Percentiles rank a stretch among this genome's conserved stretches.
Conservation (phyloP, 768 basidiomycete species). For the Hypholoma sublateritium region DNA sequence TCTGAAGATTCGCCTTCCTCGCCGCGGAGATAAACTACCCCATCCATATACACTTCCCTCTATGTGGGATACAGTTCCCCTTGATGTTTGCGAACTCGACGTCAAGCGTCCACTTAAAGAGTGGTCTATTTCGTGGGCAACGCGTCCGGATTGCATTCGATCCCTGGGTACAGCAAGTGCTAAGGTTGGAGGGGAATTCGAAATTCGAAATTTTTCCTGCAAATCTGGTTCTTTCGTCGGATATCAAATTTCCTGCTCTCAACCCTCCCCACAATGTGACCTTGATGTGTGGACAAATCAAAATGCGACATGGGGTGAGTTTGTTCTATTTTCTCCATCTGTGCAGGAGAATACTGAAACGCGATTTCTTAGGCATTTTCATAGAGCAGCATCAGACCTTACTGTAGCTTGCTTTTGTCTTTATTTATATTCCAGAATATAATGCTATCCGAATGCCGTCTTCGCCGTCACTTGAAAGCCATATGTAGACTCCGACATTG, state of each 20-base stretch:
- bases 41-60: slow-evolving; percentile 22
- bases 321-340: background rate
- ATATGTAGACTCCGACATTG: too few species aligned
- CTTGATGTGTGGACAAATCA: slow-evolving; percentile 31
- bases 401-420: background rate
- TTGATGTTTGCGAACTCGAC: slow-evolving; percentile 25
- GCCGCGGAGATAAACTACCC: slow-evolving; percentile 19
- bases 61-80: slow-evolving; percentile 14
- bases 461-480: background rate
- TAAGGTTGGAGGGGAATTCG: slow-evolving; percentile 22
- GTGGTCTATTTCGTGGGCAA: slow-evolving; percentile 20
- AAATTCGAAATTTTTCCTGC: slow-evolving; percentile 21
- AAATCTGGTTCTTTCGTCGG: slow-evolving; percentile 25
- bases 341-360: background rate
- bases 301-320: slow-evolving; percentile 28
- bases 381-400: slow-evolving; percentile 27
- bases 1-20: slow-evolving; percentile 24
- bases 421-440: background rate
- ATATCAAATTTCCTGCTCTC: slow-evolving; percentile 26
- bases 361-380: slow-evolving; percentile 19
- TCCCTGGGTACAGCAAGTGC: slow-evolving; percentile 19
- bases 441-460: background rate
- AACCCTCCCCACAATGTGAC: slow-evolving; percentile 18
- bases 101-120: slow-evolving; percentile 22
- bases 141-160: slow-evolving; percentile 19